Base-by-base conservation (phyloP, 1,139 yeast species). In the Insectozyma bohioensis region DNA sequence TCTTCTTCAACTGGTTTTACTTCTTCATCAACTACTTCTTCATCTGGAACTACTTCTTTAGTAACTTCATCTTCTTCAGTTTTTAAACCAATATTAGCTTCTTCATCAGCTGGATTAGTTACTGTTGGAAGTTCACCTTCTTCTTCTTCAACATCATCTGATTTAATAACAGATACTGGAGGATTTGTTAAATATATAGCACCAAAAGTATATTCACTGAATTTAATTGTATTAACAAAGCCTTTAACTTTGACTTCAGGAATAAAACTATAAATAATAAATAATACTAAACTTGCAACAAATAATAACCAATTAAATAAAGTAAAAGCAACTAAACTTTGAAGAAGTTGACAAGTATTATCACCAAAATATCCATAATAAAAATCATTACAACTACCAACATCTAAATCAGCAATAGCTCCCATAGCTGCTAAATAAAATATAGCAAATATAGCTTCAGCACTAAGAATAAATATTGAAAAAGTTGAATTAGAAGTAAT, bases 251-350 rank as follows among this genome's bases (percentile, higher is more conserved):
- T 39, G n/a, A 38, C 26, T 22, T 41, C 39, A 8, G 68, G 68
- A 12, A 56, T 34, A 16, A 50, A 42, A 4, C 56, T 40, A 38
- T 37, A 61, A 10, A 48, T 23, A 7, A 56, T 29, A 23, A 54
- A 37, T 27, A 58, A 45, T 1, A 38, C 49, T 30, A 59, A 46
- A 13, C 60, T 40, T 5, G 45, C 48, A 7, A 45, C 37, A 30
- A 54, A 60, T 33, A 56, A 41, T 5, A 61, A 17, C 61, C 63
- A 63, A 21, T 47, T 43, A 29, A 63, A 37, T 22, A 63, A 52
- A 0, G 57, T 47, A 36, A 63, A 51, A 2, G 64, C 61, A 37
- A 59, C 49, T 11, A 51, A 35, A 1, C 64, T 64, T 42, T 62
- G 55, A 6, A 54, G 54, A 5, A 50, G 17, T 23, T 37, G 36